These are phyloP conservation scores for Cercospora beticola DNA, from an alignment of 2,329 filamentous ascomycete genomes.

Conservation along the genomic window DNA sequence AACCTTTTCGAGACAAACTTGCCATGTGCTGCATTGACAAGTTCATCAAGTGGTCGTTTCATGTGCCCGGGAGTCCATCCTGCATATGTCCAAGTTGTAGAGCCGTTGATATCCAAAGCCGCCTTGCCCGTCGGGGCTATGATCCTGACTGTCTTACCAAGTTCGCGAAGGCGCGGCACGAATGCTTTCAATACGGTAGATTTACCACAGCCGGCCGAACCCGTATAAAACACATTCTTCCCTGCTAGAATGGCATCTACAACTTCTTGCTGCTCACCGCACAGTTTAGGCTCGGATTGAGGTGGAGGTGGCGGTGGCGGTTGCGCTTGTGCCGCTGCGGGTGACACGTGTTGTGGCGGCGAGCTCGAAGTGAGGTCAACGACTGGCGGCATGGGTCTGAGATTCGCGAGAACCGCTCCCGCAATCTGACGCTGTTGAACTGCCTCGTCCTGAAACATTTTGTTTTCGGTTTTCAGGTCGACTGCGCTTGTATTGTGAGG, in stretches of 20 bases:
- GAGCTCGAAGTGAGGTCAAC: constrained; percentile 14
- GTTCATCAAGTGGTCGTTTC: constrained; percentile 42
- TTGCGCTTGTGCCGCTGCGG: not conserved
- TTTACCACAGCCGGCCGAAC: constrained; percentile 62
- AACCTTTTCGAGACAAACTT: constrained; percentile 43
- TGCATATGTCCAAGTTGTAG: constrained; percentile 58
- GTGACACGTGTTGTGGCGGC: not conserved
- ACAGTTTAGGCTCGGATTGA: constrained; percentile 16
- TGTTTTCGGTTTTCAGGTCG: not conserved
- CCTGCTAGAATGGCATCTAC: constrained; percentile 38
- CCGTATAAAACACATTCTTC: constrained; percentile 63
- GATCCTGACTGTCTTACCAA: constrained; percentile 48
- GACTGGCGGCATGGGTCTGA: not conserved
- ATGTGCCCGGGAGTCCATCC: constrained; percentile 55
- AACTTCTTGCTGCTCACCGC: constrained; percentile 22
- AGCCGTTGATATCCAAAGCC: constrained; percentile 57
- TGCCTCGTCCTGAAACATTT: not conserved
- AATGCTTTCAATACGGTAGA: constrained; percentile 56
- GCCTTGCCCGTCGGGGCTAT: constrained; percentile 62
- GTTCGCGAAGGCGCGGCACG: constrained; percentile 40
- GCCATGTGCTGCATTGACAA: constrained; percentile 33
- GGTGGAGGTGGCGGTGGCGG: not conserved
- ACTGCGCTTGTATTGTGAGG: not conserved
- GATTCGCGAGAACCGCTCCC: not conserved
- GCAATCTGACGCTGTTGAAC: not conserved